Evolutionary conservation across 192 early-diverging fungal species (phyloP), one percentile per base, ranked within the genome.

Genomic region (Phycomyces blakesleeanus): DNA sequence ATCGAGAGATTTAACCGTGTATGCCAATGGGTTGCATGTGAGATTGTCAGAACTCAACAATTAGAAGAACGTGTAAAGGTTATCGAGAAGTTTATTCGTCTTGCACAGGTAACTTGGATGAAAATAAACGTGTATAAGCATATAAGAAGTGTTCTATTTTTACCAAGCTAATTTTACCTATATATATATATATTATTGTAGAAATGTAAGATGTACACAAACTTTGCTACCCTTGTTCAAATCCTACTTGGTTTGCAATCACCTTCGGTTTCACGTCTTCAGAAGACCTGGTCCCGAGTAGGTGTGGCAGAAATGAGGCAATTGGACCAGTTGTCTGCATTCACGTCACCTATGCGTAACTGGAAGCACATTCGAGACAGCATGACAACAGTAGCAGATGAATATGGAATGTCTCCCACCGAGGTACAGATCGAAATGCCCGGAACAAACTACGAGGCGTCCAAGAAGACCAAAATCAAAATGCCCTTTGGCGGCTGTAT

Each of bases 181-280:
- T 52, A n/a, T n/a, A n/a, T n/a, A n/a, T n/a, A n/a, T n/a, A n/a
- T n/a, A n/a, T n/a, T n/a, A n/a, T n/a, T n/a, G n/a, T n/a, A 84
- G 82, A 85, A 81, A 66, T 87, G 85, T 37, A 78, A 77, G 41
- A 63, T 70, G 39, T 78, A 83, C 55, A 78, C 80, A 64, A 87
- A 87, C 26, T 87, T 83, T 55, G 81, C 80, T 11, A 82, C 85
- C 0, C 54, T 87, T n/a, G 81, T 82, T n/a, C 82, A 83, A 58
- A 74, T 87, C 44, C 73, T 85, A 58, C 63, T 85, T 4, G 85
- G 78, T 6, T 61, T 87, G 18, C 82, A 85, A 44, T 78, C 79
- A 8, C 79, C 83, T 18, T 71, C 79, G 0, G 78, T 87, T 16
- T 72, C 76, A 11, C 71, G 85, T 5, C 64, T 87, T 8, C 66